A percentile compares a stretch with the other conserved stretches of the same genome.
These are phyloP conservation scores for Pochonia chlamydosporia DNA, from an alignment of 2,329 filamentous ascomycete genomes.

Conservation along the genomic window DNA sequence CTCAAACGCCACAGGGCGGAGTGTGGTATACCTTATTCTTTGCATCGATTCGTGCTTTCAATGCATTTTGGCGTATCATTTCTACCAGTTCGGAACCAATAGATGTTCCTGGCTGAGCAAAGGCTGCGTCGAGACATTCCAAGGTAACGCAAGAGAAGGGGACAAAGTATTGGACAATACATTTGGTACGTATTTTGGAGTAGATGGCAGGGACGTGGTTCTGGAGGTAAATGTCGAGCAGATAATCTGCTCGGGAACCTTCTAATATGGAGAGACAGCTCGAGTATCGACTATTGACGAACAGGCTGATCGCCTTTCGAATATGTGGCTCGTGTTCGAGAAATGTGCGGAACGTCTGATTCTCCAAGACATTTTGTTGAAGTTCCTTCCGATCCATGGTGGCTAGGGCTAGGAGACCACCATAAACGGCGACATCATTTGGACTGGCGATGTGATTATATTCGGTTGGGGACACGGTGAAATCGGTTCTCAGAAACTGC, in stretches of 20 bases:
- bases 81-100: conserved; percentile 69
- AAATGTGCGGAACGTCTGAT: conserved; percentile 73
- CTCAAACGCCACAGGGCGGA: no score
- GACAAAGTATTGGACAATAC: conserved; percentile 86
- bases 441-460: conserved; percentile 70
- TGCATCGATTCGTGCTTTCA: conserved; percentile 79
- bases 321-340: conserved; percentile 92
- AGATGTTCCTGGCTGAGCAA: conserved; percentile 55
- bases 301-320: conserved; percentile 81
- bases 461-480: conserved; percentile 39
- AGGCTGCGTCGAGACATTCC: conserved; percentile 69
- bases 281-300: conserved; percentile 86
- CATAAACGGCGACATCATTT: conserved; percentile 90
- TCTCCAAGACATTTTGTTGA: conserved; percentile 72
- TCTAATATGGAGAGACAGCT: conserved; percentile 78
- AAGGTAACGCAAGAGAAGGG: conserved; percentile 87
- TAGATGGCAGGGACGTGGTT: conserved; percentile 68
- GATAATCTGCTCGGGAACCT: conserved; percentile 74
- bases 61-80: conserved; percentile 67
- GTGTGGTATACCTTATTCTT: conserved; percentile 71
- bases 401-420: conserved; percentile 81
- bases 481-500: conserved; percentile 61
- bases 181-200: conserved; percentile 74
- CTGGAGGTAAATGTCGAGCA: conserved; percentile 83
- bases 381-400: conserved; percentile 79